These are phyloP conservation scores for Sporothrix globosa DNA, from an alignment of 2,329 filamentous ascomycete species.

Conservation along the genomic window DNA sequence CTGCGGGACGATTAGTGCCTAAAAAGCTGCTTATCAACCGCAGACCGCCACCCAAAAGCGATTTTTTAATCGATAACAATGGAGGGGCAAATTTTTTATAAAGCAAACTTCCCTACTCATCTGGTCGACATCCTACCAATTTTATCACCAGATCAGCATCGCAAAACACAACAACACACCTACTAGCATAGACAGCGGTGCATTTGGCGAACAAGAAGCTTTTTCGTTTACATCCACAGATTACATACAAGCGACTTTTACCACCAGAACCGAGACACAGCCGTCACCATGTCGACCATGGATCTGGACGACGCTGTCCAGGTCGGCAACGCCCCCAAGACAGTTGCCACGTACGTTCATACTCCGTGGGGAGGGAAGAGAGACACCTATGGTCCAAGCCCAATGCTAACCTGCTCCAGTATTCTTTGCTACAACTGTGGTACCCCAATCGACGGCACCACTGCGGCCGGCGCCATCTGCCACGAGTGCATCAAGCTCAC, in stretches of 20 bases:
- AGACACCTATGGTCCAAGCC: not conserved
- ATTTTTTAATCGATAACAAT: constrained; percentile 27
- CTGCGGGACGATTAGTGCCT: constrained; percentile 1
- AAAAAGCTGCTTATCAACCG: constrained; percentile 31
- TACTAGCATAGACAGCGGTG: constrained; percentile 1
- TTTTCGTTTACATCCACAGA: not conserved
- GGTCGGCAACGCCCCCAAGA: constrained; percentile 39
- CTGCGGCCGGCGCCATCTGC: constrained; percentile 83
- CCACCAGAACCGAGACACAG: not conserved
- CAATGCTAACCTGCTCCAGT: constrained; percentile 46
- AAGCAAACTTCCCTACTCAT: constrained; percentile 11
- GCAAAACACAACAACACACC: not conserved
- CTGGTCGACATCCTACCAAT: not conserved
- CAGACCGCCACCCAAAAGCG: constrained; percentile 22
- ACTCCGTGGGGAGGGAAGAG: too few relatives aligned
- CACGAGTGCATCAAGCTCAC: constrained; percentile 95
- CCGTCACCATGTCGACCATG: constrained; percentile 38
- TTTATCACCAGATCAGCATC: constrained; percentile 7
- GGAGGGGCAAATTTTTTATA: constrained; percentile 35
- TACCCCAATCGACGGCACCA: constrained; percentile 90
- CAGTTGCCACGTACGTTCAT: constrained; percentile 42
- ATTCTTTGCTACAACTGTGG: constrained; percentile 99
- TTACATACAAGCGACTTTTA: not conserved
- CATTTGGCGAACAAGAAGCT: too few relatives aligned
- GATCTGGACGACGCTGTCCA: constrained; percentile 43